A percentile compares a stretch with the other conserved stretches of the same genome.
Evolutionary conservation across 108 stramenopile genomes (phyloP).

Genomic region (Pseudonitzschia multiseries): DNA sequence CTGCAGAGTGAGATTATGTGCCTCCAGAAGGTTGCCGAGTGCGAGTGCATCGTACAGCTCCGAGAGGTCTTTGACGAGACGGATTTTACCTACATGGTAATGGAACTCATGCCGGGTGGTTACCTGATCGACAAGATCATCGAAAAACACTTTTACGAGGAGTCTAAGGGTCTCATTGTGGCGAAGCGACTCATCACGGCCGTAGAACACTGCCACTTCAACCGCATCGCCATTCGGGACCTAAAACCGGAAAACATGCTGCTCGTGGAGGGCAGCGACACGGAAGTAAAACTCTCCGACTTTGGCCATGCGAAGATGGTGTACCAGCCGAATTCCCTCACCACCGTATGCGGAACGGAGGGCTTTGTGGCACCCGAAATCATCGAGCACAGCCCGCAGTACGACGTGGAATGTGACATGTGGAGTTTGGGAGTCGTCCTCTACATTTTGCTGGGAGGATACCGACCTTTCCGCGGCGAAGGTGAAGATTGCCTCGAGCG

Average conservation of each 20-base stretch:
- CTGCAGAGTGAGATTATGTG: constrained; percentile 66
- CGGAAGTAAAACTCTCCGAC: constrained; percentile 93
- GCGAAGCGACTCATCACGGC: constrained; percentile 64
- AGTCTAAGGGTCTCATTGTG: constrained; percentile 66
- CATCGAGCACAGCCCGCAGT: constrained; percentile 58
- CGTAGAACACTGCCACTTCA: constrained; percentile 80
- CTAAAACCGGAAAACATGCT: constrained; percentile 88
- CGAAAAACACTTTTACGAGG: constrained; percentile 71
- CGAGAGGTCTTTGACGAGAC: constrained; percentile 75
- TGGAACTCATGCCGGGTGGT: constrained; percentile 80
- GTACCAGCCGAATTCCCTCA: constrained; percentile 60
- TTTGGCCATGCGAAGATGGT: constrained; percentile 93
- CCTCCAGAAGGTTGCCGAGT: constrained; percentile 50
- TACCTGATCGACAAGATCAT: constrained; percentile 92
- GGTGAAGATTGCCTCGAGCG: constrained; percentile 60
- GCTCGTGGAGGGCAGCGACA: constrained; percentile 79
- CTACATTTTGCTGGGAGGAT: constrained; percentile 93
- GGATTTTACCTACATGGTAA: constrained; percentile 69
- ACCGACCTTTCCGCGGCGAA: constrained; percentile 82
- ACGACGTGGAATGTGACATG: constrained; percentile 85
- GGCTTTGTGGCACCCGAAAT: constrained; percentile 89
- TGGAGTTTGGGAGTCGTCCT: constrained; percentile 95
- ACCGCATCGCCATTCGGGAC: constrained; percentile 80
- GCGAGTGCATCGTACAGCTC: constrained; percentile 68
- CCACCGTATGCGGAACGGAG: constrained; percentile 83